These are phyloP conservation scores for Mycena galericulata DNA, from an alignment of 768 basidiomycete genomes.

Conservation along the genomic window DNA sequence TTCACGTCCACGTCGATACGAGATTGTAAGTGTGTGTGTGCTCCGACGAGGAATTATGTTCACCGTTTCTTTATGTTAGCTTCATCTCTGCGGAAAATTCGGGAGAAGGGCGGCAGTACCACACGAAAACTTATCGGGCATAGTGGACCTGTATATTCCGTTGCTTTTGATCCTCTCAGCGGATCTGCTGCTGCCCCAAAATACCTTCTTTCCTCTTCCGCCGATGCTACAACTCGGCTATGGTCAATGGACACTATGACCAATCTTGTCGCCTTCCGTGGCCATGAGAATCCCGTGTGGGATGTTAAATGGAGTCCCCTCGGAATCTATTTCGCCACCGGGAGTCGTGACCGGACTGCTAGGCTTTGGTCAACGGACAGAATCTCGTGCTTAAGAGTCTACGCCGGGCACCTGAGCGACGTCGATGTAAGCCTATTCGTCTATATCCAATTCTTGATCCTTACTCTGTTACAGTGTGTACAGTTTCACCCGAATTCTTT, in stretches of 20 bases:
- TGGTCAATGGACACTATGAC: conserved; percentile 98
- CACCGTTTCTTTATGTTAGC: conserved; percentile 50
- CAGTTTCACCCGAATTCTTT: conserved; percentile 98
- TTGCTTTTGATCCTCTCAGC: conserved; percentile 91
- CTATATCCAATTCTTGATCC: conserved; percentile 5
- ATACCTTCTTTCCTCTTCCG: conserved; percentile 91
- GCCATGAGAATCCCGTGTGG: conserved; percentile 98
- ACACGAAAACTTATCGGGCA: conserved; percentile 98
- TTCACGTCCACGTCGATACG: conserved; percentile 73
- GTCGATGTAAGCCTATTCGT: conserved; percentile 82
- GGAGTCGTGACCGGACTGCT: conserved; percentile 93
- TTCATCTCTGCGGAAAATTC: conserved; percentile 69
- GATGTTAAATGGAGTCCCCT: conserved; percentile 99
- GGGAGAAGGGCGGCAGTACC: conserved; percentile 84
- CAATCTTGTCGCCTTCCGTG: conserved; percentile 93
- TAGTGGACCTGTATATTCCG: conserved; percentile 95
- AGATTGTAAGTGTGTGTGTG: conserved; percentile 66
- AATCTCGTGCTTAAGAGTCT: conserved; percentile 86
- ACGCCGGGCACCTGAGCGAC: conserved; percentile 96
- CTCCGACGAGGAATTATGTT: not conserved
- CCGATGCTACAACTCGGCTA: conserved; percentile 89
- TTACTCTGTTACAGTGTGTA: conserved; percentile 71
- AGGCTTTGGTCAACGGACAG: conserved; percentile 97
- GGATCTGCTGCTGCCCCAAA: conserved; percentile 90
- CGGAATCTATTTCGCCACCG: conserved; percentile 98